Evolutionary conservation across 768 basidiomycete genomes (phyloP), one percentile per base, ranked within the genome.

Genomic region (Tylopilus plumbeoviolaceoides): DNA sequence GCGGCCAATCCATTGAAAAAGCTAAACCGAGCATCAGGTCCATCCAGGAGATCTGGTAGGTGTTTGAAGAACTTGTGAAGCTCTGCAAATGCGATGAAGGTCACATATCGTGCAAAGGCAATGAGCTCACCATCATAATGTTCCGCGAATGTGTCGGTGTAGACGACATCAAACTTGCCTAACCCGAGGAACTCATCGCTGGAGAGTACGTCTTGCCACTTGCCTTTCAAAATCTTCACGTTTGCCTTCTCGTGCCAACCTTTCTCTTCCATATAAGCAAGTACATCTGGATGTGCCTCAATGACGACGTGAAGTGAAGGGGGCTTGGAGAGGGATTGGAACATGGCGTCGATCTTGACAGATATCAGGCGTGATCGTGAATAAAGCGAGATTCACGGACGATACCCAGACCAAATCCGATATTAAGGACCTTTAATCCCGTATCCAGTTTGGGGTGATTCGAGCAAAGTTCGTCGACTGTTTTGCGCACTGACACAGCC

Each of bases 1-100:
- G 95, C 95, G 15, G 91, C 97, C 9, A 99, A 79, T 12, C 97
- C 97, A 63, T 99, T 92, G 79, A 98, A 99, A 72, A 98, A 99
- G 55, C 92, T 87, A 66, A 95, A 90, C 15, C 83, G 76, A n/a
- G 88, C 86, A 14, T 83, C 75, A n/a, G 83, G 79, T 14, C 84
- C 83, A 20, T 78, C 76, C 15, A 98, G 75, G 5, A 99, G 75
- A 60, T 88, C 77, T 3, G 91, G 91, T 3, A 97, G 69, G 42
- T 79, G 73, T 50, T 84, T 82, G 68, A 99, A 98, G 72, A 98
- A 95, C 28, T 74, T 73, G 59, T 81, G 81, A 36, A 98, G 78
- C 56, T 87, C 87, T 75, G 51, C 15, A 49, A 27, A 56, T 40
- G 38, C 27, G 18, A 9, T 49, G 28, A 45, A 23, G 18, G 8